phyloP scores from a whole-genome alignment of 2,329 filamentous ascomycete genomes.

The Pseudocercospora macadamiae region DNA sequence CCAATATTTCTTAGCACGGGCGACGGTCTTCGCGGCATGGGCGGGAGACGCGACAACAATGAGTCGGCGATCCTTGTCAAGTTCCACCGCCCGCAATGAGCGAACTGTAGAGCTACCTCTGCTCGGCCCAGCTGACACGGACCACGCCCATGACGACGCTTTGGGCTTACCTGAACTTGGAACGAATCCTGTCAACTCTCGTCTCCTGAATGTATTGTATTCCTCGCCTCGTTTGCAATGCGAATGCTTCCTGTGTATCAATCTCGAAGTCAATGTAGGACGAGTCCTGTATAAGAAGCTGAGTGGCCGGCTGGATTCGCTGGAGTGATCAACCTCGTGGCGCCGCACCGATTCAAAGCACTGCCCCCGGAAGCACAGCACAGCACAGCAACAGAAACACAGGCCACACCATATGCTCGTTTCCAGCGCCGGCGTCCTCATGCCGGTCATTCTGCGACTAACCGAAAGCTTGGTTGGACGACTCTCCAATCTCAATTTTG shows the following conservation, averaged over 20 bases:
- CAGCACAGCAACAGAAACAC: background rate
- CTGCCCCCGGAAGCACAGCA: background rate
- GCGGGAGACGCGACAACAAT: constrained; percentile 2
- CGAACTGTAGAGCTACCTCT: background rate
- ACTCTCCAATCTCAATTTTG: background rate
- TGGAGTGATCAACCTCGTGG: background rate
- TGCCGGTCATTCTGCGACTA: background rate
- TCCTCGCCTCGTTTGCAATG: background rate
- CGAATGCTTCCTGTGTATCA: background rate
- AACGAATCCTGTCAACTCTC: background rate
- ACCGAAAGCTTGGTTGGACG: background rate
- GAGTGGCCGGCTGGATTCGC: background rate
- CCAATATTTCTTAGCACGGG: constrained; percentile 5
- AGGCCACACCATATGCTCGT: too few species aligned
- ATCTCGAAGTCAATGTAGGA: background rate
- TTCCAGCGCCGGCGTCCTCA: background rate
- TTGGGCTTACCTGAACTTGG: background rate
- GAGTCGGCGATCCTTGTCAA: constrained; percentile 1
- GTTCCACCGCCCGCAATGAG: background rate
- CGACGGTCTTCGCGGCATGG: background rate
- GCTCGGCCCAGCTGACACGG: background rate
- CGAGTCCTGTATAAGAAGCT: background rate
- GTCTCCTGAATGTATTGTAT: too few species aligned
- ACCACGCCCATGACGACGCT: background rate
- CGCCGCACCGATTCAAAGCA: background rate